Evolutionary conservation across 768 basidiomycete genomes (phyloP).

Genomic region (Tephrocybe sp.): DNA sequence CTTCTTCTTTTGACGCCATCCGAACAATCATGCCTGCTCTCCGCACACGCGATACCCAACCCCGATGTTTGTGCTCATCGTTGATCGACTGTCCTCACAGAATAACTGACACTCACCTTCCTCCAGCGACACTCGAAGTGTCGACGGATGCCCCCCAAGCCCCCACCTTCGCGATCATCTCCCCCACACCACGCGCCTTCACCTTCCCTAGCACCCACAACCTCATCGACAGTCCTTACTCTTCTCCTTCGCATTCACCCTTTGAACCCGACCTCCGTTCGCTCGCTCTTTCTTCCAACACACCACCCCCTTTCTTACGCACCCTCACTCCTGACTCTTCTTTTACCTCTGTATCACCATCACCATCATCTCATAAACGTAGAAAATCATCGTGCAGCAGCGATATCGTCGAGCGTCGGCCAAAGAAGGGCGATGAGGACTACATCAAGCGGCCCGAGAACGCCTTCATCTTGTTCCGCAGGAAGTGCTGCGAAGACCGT

Average conservation of each 20-base stretch:
- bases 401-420: constrained; percentile 52
- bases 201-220: constrained; percentile 62
- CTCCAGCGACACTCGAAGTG: constrained; percentile 67
- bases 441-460: constrained; percentile 86
- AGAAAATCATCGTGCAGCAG: constrained; percentile 50
- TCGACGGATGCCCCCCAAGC: constrained; percentile 59
- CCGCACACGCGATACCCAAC: constrained; percentile 75
- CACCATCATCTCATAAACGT: constrained; percentile 44
- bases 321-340: constrained; percentile 44
- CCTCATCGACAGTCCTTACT: constrained; percentile 69
- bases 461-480: constrained; percentile 82
- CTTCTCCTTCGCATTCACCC: constrained; percentile 66
- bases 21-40: constrained; percentile 69
- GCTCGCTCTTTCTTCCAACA: constrained; percentile 39
- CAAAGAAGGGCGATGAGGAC: constrained; percentile 77
- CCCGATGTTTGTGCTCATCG: constrained; percentile 36
- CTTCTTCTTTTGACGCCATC: constrained; percentile 15
- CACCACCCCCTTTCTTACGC: constrained; percentile 32
- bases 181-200: constrained; percentile 72
- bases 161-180: constrained; percentile 59
- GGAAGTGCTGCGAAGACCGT: constrained; percentile 74
- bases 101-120: constrained; percentile 13
- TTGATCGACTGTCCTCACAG: constrained; percentile 3
- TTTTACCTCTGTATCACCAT: constrained; percentile 37
- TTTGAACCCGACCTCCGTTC: constrained; percentile 72